Evolutionary conservation across 2,329 filamentous ascomycete species (phyloP).

Genomic region (Mycosphaerella sp.): DNA sequence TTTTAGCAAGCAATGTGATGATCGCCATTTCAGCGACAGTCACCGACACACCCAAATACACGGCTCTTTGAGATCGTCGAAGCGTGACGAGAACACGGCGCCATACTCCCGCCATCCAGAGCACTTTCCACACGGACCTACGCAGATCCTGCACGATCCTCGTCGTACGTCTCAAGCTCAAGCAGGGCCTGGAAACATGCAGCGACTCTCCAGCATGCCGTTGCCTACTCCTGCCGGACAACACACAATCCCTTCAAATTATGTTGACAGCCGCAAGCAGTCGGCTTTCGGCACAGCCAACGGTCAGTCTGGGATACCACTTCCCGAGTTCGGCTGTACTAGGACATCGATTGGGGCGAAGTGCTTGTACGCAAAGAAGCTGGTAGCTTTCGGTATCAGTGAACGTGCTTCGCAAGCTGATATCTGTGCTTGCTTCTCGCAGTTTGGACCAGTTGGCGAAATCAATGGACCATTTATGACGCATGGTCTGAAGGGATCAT

Average conservation of each 20-base stretch:
- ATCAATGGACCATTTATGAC: neutral
- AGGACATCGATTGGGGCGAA: constrained; percentile 14
- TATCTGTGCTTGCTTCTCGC: constrained; percentile 11
- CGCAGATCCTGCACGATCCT: constrained; percentile 6
- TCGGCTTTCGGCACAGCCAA: neutral
- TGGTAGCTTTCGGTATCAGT: constrained; percentile 17
- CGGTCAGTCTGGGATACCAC: neutral
- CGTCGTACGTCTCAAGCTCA: neutral
- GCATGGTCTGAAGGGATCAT: neutral
- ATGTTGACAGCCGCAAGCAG: neutral
- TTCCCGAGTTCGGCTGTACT: constrained; percentile 8
- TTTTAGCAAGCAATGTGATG: neutral
- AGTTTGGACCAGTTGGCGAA: constrained; percentile 13
- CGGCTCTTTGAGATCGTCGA: constrained; percentile 6
- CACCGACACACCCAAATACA: constrained; percentile 1
- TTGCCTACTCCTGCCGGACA: neutral
- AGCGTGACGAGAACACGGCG: constrained; percentile 10
- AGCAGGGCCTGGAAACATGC: neutral
- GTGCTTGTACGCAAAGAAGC: constrained; percentile 18
- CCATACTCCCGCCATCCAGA: constrained; percentile 1
- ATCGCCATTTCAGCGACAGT: neutral
- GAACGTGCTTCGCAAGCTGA: neutral
- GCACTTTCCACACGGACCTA: constrained; percentile 2
- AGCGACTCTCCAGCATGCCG: neutral
- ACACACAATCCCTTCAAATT: neutral